These are phyloP conservation scores for Sindora glabra DNA, from an alignment of 306 rosid genomes.

Conservation along the genomic window DNA sequence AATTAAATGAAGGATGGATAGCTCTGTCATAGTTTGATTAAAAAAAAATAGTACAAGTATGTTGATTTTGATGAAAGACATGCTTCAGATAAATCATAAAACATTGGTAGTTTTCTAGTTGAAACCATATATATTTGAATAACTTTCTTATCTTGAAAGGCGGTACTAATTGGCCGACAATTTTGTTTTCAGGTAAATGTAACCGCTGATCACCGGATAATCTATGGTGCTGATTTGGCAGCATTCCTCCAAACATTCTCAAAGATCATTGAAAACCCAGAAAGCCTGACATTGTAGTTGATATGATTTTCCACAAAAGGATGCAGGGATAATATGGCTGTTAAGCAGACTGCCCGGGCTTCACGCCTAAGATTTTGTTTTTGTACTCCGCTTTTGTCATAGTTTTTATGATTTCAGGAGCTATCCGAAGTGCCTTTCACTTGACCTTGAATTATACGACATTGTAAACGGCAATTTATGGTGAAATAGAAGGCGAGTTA, in stretches of 20 bases:
- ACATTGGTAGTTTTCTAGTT: neutral
- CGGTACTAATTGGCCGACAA: neutral
- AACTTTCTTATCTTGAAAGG: neutral
- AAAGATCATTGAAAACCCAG: slow-evolving; percentile 73
- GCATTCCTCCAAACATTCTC: slow-evolving; percentile 80
- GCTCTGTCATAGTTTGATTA: too few species aligned
- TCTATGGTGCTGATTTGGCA: slow-evolving; percentile 91
- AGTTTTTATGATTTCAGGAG: slow-evolving; percentile 8
- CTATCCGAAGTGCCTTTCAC: slow-evolving; percentile 10
- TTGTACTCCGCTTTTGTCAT: slow-evolving; percentile 14
- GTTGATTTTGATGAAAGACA: too few species aligned
- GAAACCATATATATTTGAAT: neutral
- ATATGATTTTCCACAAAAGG: slow-evolving; percentile 9
- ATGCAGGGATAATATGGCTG: slow-evolving; percentile 1
- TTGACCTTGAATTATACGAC: too few species aligned
- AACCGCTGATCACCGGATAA: slow-evolving; percentile 83
- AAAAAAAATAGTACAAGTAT: too few species aligned
- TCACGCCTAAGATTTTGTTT: slow-evolving; percentile 17
- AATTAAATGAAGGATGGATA: neutral
- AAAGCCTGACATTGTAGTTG: slow-evolving; percentile 70
- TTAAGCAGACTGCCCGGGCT: slow-evolving; percentile 6
- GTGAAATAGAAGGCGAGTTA: slow-evolving; percentile 5
- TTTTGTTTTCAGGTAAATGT: slow-evolving; percentile 80
- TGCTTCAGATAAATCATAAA: neutral
- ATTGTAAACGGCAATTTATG: slow-evolving; percentile 5